Evolutionary conservation across 306 rosid species (phyloP).

Genomic region (Senna siamea): DNA sequence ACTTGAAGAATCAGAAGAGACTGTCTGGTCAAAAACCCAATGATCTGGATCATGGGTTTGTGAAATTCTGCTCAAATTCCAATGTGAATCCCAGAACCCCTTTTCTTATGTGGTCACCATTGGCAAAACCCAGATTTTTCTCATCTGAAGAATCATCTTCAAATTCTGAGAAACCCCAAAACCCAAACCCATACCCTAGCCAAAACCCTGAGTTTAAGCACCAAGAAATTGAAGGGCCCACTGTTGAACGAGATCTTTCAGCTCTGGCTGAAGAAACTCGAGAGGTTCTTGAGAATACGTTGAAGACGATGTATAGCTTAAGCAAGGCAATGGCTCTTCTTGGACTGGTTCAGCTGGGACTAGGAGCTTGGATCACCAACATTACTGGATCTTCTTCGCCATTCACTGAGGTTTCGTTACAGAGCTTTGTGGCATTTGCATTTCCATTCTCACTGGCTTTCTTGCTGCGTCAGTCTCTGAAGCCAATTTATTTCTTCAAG

Average conservation of each 20-base stretch:
- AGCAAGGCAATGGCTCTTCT: constrained; percentile 63
- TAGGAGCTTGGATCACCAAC: constrained; percentile 81
- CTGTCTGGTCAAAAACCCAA: too few relatives aligned
- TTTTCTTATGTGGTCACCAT: neutral
- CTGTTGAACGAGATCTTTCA: constrained; percentile 82
- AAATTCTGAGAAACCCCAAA: constrained; percentile 47
- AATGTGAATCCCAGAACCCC: neutral
- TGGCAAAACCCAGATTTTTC: constrained; percentile 40
- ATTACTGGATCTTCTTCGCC: constrained; percentile 42
- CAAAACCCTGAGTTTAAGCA: constrained; percentile 75
- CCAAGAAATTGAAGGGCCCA: constrained; percentile 95
- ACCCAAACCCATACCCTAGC: constrained; percentile 56
- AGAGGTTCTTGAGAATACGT: constrained; percentile 53
- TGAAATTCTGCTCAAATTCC: neutral
- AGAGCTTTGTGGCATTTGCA: constrained; percentile 75
- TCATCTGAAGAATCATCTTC: constrained; percentile 58
- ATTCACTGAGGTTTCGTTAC: constrained; percentile 54
- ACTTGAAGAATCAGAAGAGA: too few relatives aligned
- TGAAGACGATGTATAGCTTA: constrained; percentile 61
- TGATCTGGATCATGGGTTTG: neutral
- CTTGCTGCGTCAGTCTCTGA: constrained; percentile 63
- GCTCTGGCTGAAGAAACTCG: constrained; percentile 72
- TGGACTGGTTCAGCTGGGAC: constrained; percentile 66
- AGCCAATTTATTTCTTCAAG: constrained; percentile 60
- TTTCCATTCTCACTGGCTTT: constrained; percentile 75